Base-by-base conservation (phyloP, 345 rosid genomes). In the Rhodomyrtus tomentosa region DNA sequence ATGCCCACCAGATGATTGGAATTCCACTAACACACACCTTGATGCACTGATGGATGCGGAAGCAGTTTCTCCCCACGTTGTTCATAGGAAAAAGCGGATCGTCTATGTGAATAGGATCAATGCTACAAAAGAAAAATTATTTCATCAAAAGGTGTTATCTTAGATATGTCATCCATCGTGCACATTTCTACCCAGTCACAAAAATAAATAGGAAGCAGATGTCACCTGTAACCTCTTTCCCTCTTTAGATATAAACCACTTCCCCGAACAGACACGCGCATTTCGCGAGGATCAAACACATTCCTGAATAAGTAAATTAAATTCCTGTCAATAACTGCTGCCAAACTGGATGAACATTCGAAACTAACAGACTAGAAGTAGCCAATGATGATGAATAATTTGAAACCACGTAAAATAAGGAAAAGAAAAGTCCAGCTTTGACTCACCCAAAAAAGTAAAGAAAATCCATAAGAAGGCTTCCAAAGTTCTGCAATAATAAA, bases 271-370 rank as follows among this genome's bases (percentile, higher is more conserved):
- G 98, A 95, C 84, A 95, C 91, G 81, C 98, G 96, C 93, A 96
- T 95, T 88, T 92, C 97, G 81, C 99, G 99, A 89, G 99, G 99
- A 91, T 96, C 99, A 91, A 96, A 96, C 84, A 96, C 95, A 87
- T 96, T 94, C 89, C 99, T 96, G 91, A 86, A 90, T 50, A 82
- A 87, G 76, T 50, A 87, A 84, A 86, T 40, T 84, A 55, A 52
- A 80, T 52, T 82, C 42, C 55, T 36, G 7, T 58, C 15, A 79
- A 27, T 50, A 72, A 54, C 56, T 59, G 21, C 59, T 83, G 25
- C 38, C 59, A 56, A n/a, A 42, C 38, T 48, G 54, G 59, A 27
- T 36, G 42, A 68, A 68, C 42, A 8, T 18, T 32, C 14, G 3
- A n/a, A 81, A 81, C 82, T 50, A 36, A 68, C 12, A 68, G 13